phyloP scores from a whole-genome alignment of 805 yeast genomes.

The Spathaspora sp. region DNA sequence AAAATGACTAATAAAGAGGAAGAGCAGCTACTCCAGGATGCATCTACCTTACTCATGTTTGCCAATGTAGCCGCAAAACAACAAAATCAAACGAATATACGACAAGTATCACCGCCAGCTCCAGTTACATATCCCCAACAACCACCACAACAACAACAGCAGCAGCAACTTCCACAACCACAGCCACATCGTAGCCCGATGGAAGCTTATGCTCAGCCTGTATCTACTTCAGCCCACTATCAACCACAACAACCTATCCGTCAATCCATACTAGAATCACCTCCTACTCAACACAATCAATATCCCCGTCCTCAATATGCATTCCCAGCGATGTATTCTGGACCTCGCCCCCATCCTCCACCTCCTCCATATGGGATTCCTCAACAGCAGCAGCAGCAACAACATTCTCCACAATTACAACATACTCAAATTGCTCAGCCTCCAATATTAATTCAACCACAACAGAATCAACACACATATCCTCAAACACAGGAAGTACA shows the following conservation, averaged over 20 bases:
- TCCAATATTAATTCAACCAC: slow-evolving; percentile 1
- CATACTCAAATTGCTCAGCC: not conserved
- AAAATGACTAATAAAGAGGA: slow-evolving; percentile 18
- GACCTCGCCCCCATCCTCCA: not conserved
- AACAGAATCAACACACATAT: not conserved
- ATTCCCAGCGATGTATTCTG: not conserved
- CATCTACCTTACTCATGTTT: slow-evolving; percentile 58
- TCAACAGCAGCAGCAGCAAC: not conserved
- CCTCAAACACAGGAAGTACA: not conserved
- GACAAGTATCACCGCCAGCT: not conserved
- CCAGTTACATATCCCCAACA: not conserved
- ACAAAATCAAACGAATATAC: slow-evolving; percentile 16
- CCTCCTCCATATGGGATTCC: not conserved
- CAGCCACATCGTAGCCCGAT: not conserved
- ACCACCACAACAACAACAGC: not conserved
- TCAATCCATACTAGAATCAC: not conserved
- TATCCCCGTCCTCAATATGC: not conserved
- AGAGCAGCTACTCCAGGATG: slow-evolving; percentile 51
- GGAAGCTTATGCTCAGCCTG: slow-evolving; percentile 1
- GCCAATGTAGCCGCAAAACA: slow-evolving; percentile 52
- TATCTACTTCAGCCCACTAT: slow-evolving; percentile 1
- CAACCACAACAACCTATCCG: not conserved
- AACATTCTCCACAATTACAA: not conserved
- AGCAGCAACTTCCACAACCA: not conserved
- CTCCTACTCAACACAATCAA: not conserved